Evolutionary conservation across 2,329 filamentous ascomycete species (phyloP).

Genomic region (Metarhizium sp.): DNA sequence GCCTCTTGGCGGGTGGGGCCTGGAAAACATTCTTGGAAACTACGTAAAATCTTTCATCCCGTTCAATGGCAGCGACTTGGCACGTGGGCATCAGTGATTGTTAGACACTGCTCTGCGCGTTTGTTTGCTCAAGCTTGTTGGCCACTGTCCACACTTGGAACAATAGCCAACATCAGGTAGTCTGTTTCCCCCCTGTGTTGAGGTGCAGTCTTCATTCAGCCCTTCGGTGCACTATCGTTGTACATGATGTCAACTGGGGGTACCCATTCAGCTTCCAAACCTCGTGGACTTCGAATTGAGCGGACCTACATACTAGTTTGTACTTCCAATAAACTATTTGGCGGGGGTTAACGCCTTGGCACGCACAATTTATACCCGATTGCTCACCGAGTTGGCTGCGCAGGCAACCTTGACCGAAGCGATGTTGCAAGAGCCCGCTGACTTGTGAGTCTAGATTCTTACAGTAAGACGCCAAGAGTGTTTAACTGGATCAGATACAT

Average conservation of each 20-base stretch:
- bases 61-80: background rate
- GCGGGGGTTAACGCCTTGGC: background rate
- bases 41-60: background rate
- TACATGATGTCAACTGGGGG: too few relatives aligned
- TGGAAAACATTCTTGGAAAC: background rate
- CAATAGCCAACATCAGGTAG: too few relatives aligned
- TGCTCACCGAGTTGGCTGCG: constrained; percentile 1
- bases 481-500: too few relatives aligned
- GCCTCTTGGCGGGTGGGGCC: background rate
- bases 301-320: too few relatives aligned
- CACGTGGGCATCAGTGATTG: background rate
- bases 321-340: background rate
- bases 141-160: background rate
- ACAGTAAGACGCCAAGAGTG: too few relatives aligned
- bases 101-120: background rate
- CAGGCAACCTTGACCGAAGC: background rate
- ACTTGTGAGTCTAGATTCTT: background rate
- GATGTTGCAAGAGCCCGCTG: background rate
- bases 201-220: too few relatives aligned
- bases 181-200: too few relatives aligned
- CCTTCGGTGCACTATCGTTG: too few relatives aligned
- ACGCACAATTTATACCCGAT: background rate
- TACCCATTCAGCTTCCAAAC: too few relatives aligned
- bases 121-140: background rate
- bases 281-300: too few relatives aligned